Base-by-base conservation (phyloP, 2,329 filamentous ascomycete species). In the Gnomoniopsis smithogilvyi region DNA sequence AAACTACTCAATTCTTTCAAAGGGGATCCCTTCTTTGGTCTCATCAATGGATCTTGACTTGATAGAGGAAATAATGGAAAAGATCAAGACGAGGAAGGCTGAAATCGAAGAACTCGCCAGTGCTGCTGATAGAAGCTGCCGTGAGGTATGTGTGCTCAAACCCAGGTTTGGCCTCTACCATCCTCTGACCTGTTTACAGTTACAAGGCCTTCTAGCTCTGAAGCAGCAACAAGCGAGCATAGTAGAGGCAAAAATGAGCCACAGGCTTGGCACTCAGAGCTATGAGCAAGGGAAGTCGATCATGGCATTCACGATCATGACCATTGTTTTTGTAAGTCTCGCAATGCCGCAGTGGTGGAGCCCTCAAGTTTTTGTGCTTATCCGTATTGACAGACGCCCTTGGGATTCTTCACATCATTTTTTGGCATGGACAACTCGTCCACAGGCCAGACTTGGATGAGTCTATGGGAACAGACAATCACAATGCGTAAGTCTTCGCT, bases 251-350 rank as follows among this genome's bases (percentile, higher is more conserved):
- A 46, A 58, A 15, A 26, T 49, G 19, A 54, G 49, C 8, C 51
- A 58, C n/a, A 21, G 51, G 14, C 51, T 51, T 8, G 36, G 49
- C 8, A 36, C 46, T 14, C 24, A 58, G 36, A 61, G 54, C 10
- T 46, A 57, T 17, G 24, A 47, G 21, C 59, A 61, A 50, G 59
- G 59, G 2, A 50, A 58, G 26, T 49, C 59, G 6, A 46, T 58
- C 15, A 54, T 54, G 59, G 54, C 56, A 6, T 61, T 61, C 30
- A 61, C 59, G 8, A 56, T 61, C 46, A 61, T 61, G 59, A 61
- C 59, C 11, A 54, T 61, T 19, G 38, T 61, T 1, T 61, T 58
- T 14, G 75, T 77, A 63, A 65, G 74, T 63, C 2, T 12, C n/a
- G 34, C 10, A 48, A 17, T 10, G 4, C 2, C 1, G 7, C 8